phyloP scores from a whole-genome alignment of 129 eudicot species.

The Lactuca sativa region DNA sequence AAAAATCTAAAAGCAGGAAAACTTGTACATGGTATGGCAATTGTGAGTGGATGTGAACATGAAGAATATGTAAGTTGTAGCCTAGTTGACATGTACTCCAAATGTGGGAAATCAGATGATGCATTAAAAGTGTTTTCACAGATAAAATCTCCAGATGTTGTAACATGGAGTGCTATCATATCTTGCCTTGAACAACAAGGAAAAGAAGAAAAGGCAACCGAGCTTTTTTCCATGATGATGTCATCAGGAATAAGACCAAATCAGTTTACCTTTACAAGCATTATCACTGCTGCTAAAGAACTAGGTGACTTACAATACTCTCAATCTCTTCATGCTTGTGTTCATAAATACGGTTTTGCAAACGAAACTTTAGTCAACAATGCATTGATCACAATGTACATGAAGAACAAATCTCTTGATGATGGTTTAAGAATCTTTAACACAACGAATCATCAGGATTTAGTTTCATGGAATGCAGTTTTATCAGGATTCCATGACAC shows the following conservation, averaged over 20 bases:
- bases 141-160: constrained; percentile 37
- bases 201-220: constrained; percentile 35
- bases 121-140: constrained; percentile 38
- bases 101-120: constrained; percentile 37
- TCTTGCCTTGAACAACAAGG: constrained; percentile 49
- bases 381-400: constrained; percentile 47
- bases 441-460: constrained; percentile 32
- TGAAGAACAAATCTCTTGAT: constrained; percentile 24
- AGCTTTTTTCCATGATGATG: constrained; percentile 34
- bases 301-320: constrained; percentile 32
- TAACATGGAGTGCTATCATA: constrained; percentile 49
- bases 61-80: constrained; percentile 40
- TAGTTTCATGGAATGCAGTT: constrained; percentile 48
- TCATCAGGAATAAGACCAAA: constrained; percentile 39
- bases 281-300: constrained; percentile 39
- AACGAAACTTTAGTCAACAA: constrained; percentile 37
- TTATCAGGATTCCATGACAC: constrained; percentile 44
- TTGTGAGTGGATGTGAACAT: constrained; percentile 34
- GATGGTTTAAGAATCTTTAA: constrained; percentile 38
- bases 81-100: constrained; percentile 48
- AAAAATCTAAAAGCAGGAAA: constrained; percentile 30
- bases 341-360: constrained; percentile 40
- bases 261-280: constrained; percentile 46
- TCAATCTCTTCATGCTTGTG: constrained; percentile 42
- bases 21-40: constrained; percentile 34